Conservation (phyloP, 2,329 filamentous ascomycete species). For the Paecilomyces formosus region DNA sequence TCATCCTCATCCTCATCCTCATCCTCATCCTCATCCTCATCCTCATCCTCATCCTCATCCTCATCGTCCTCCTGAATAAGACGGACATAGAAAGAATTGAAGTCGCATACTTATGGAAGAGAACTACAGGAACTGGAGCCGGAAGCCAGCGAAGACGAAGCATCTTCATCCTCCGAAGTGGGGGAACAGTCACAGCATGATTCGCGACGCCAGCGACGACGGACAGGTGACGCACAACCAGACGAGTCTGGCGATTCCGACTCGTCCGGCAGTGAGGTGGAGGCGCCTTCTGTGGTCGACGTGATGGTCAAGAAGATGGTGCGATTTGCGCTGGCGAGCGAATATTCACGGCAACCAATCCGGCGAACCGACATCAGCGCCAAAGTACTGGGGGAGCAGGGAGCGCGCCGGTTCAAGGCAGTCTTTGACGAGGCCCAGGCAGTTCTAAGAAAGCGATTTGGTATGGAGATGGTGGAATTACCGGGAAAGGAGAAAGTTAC, state of each 20-base stretch:
- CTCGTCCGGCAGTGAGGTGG: constrained; percentile 10
- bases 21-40: too few relatives aligned
- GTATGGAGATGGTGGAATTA: constrained; percentile 87
- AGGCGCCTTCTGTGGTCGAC: constrained; percentile 21
- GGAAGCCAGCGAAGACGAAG: constrained; percentile 23
- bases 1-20: neutral
- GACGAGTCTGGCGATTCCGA: constrained; percentile 5
- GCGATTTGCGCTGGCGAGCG: constrained; percentile 53
- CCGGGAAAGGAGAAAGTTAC: constrained; percentile 75
- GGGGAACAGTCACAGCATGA: neutral
- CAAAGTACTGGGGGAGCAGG: constrained; percentile 63
- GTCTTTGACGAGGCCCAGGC: constrained; percentile 73
- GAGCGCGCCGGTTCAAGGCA: constrained; percentile 62
- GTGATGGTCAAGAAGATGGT: constrained; percentile 55
- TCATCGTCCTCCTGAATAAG: too few relatives aligned
- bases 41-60: too few relatives aligned
- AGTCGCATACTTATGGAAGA: neutral
- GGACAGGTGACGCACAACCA: constrained; percentile 1
- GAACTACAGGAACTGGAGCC: neutral
- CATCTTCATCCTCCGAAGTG: neutral
- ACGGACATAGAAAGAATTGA: neutral
- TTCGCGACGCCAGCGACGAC: neutral
- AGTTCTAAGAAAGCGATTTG: constrained; percentile 65
- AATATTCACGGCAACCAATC: constrained; percentile 52
- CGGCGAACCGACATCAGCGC: constrained; percentile 51